phyloP scores from a whole-genome alignment of 176 grass and related monocot species.

The Aegilops speltoides region DNA sequence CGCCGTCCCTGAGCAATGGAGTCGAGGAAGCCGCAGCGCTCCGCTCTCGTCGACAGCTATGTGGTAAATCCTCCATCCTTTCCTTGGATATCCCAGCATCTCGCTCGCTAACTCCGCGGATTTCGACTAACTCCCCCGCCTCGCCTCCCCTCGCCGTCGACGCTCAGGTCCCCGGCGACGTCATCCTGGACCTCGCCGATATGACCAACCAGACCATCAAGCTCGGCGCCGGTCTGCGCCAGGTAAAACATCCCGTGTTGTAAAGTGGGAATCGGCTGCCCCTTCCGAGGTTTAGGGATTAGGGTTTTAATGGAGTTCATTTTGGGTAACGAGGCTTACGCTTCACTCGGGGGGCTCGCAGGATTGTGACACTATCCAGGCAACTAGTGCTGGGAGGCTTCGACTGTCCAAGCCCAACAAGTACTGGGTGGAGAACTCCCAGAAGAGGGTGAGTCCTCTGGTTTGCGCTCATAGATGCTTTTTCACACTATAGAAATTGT shows the following conservation, averaged over 20 bases:
- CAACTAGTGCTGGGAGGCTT: constrained; percentile 64
- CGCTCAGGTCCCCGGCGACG: constrained; percentile 70
- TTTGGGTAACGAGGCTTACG: constrained; percentile 4
- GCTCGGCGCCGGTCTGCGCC: constrained; percentile 65
- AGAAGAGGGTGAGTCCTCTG: constrained; percentile 68
- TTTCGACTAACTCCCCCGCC: not conserved
- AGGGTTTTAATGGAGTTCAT: constrained; percentile 32
- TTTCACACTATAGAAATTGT: not conserved
- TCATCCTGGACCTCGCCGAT: constrained; percentile 70
- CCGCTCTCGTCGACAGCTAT: constrained; percentile 28
- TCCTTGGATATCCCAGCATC: not conserved
- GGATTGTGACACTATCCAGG: constrained; percentile 77
- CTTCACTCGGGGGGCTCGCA: constrained; percentile 13
- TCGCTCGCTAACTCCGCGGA: not conserved
- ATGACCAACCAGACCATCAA: constrained; percentile 89
- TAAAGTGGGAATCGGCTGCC: not conserved
- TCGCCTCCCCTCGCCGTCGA: constrained; percentile 19
- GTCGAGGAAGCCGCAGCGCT: constrained; percentile 23
- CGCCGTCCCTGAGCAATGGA: constrained; percentile 30
- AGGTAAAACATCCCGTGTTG: constrained; percentile 48
- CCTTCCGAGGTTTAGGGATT: constrained; percentile 3
- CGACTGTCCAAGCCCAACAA: constrained; percentile 88
- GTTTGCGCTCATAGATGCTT: not conserved
- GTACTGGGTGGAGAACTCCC: constrained; percentile 91
- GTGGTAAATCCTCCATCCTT: constrained; percentile 28